phyloP scores from a whole-genome alignment of 331 rosid genomes.

The Arachis monticola region DNA sequence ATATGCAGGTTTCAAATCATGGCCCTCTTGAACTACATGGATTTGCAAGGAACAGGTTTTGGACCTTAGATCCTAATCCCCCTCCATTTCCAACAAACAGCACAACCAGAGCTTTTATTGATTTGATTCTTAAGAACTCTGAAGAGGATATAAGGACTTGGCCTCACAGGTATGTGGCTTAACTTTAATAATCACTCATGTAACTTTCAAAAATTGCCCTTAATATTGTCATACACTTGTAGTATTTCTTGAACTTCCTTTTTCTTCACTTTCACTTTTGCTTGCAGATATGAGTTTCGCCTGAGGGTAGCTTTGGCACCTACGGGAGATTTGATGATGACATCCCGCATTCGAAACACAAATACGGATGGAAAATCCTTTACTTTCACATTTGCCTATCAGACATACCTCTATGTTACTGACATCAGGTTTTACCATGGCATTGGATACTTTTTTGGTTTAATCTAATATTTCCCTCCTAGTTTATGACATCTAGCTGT shows the following conservation, averaged over 20 bases:
- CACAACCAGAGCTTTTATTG: slow-evolving; percentile 55
- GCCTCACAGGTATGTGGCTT: slow-evolving; percentile 63
- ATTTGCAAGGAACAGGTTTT: slow-evolving; percentile 69
- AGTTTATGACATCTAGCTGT: not conserved
- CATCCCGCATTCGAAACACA: slow-evolving; percentile 77
- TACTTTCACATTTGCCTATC: slow-evolving; percentile 69
- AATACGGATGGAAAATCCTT: slow-evolving; percentile 63
- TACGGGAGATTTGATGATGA: slow-evolving; percentile 63
- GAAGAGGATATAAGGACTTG: slow-evolving; percentile 60
- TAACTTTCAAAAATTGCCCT: slow-evolving; percentile 1
- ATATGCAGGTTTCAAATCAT: slow-evolving; percentile 59
- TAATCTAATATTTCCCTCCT: not conserved
- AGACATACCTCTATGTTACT: slow-evolving; percentile 64
- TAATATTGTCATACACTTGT: slow-evolving; percentile 19
- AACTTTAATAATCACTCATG: not conserved
- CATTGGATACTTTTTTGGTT: slow-evolving; percentile 26
- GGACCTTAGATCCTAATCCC: slow-evolving; percentile 70
- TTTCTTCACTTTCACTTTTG: slow-evolving; percentile 57
- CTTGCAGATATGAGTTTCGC: slow-evolving; percentile 66
- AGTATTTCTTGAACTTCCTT: not conserved
- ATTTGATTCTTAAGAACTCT: slow-evolving; percentile 64
- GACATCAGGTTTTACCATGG: slow-evolving; percentile 64
- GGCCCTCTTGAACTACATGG: slow-evolving; percentile 70
- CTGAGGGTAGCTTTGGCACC: slow-evolving; percentile 65
- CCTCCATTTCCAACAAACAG: slow-evolving; percentile 61